Evolutionary conservation across 164 flowering plant genomes (phyloP).

Genomic region (Aristolochia contorta): DNA sequence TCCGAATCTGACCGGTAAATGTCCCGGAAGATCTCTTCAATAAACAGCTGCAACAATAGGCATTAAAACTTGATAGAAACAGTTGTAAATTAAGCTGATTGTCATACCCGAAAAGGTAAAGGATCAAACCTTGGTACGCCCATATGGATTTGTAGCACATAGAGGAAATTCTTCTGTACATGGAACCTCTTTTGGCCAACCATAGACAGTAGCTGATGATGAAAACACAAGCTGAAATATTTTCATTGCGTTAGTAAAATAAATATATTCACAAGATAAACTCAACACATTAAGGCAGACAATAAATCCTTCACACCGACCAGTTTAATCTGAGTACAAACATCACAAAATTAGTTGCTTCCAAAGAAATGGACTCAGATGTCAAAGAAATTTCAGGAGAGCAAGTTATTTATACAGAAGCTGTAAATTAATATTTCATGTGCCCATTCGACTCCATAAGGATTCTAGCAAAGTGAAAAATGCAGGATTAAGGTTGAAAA

Average conservation of each 20-base stretch:
- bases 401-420: too few relatives aligned
- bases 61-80: not conserved
- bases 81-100: not conserved
- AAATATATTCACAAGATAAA: too few relatives aligned
- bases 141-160: conserved; percentile 78
- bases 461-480: too few relatives aligned
- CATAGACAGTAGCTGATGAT: conserved; percentile 97
- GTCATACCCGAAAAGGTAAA: not conserved
- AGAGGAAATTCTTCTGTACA: conserved; percentile 89
- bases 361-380: too few relatives aligned
- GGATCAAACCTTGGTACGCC: conserved; percentile 78
- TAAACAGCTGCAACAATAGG: conserved; percentile 51
- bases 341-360: too few relatives aligned
- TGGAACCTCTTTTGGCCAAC: conserved; percentile 92
- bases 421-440: too few relatives aligned
- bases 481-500: too few relatives aligned
- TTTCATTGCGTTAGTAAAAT: not conserved
- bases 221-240: conserved; percentile 88
- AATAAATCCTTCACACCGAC: too few relatives aligned
- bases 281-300: too few relatives aligned
- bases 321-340: too few relatives aligned
- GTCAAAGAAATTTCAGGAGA: too few relatives aligned
- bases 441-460: too few relatives aligned
- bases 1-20: conserved; percentile 49
- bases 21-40: conserved; percentile 94